A percentile compares a stretch with the other conserved stretches of the same genome.
Evolutionary conservation across 2,329 filamentous ascomycete genomes (phyloP).

Genomic region (Cercospora janseana): DNA sequence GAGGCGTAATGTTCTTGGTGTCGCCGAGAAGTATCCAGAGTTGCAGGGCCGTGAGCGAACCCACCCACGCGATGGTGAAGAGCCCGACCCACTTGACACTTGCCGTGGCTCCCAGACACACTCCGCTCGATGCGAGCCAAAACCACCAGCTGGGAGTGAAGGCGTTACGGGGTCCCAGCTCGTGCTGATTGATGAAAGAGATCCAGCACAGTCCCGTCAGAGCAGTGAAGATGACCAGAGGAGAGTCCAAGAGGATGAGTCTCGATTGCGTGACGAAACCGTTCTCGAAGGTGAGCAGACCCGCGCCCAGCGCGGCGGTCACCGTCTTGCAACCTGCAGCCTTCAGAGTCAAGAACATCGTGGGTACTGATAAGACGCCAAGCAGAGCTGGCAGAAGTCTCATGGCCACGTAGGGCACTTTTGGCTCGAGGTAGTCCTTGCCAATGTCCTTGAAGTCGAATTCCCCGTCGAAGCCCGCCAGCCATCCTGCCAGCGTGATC

Average conservation of each 20-base stretch:
- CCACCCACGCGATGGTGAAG: conserved; percentile 98
- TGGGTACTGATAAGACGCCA: conserved; percentile 82
- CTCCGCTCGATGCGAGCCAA: conserved; percentile 83
- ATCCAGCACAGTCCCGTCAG: conserved; percentile 87
- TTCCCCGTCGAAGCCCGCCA: conserved; percentile 89
- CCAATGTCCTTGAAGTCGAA: conserved; percentile 99
- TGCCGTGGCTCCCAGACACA: conserved; percentile 82
- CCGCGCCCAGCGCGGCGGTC: conserved; percentile 78
- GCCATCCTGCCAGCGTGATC: conserved; percentile 89
- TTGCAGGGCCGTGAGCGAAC: conserved; percentile 82
- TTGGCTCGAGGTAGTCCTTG: conserved; percentile 94
- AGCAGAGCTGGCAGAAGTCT: conserved; percentile 86
- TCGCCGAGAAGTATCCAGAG: conserved; percentile 95
- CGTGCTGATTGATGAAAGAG: conserved; percentile 95
- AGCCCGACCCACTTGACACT: conserved; percentile 99
- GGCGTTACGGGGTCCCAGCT: conserved; percentile 82
- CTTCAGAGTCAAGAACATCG: conserved; percentile 93
- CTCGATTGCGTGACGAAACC: conserved; percentile 92
- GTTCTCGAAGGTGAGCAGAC: conserved; percentile 93
- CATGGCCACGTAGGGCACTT: conserved; percentile 97
- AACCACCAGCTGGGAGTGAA: conserved; percentile 96
- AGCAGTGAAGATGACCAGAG: conserved; percentile 87
- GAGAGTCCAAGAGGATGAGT: conserved; percentile 92
- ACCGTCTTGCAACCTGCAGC: conserved; percentile 82
- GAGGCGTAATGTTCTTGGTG: conserved; percentile 74